A percentile compares a stretch with the other conserved stretches of the same genome.
These are phyloP conservation scores for Afroboletus lepidellus DNA, from an alignment of 1,284 basidiomycete species.

Conservation along the genomic window DNA sequence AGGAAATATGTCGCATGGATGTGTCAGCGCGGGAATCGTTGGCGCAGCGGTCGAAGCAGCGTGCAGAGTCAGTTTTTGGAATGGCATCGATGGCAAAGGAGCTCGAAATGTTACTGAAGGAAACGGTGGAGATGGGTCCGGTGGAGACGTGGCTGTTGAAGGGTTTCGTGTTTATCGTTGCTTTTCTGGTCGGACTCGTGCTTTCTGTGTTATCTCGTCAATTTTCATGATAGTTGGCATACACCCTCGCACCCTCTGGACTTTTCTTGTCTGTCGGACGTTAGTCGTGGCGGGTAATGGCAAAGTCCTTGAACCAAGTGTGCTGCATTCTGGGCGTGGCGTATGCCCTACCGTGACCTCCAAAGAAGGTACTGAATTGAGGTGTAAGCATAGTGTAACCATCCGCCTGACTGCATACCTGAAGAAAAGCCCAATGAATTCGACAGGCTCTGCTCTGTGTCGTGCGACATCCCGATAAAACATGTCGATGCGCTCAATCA, in stretches of 20 bases:
- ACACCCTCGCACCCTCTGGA: background rate
- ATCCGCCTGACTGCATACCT: slow-evolving; percentile 42
- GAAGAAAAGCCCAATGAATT: slow-evolving; percentile 70
- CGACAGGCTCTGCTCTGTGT: slow-evolving; percentile 35
- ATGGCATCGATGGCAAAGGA: slow-evolving; percentile 66
- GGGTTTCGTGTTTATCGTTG: slow-evolving; percentile 19
- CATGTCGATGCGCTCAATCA: slow-evolving; percentile 34
- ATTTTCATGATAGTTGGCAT: background rate
- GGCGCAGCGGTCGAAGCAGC: slow-evolving; percentile 49
- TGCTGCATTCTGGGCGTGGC: slow-evolving; percentile 72
- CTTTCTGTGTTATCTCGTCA: slow-evolving; percentile 22
- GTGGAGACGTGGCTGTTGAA: slow-evolving; percentile 28
- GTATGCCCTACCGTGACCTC: slow-evolving; percentile 63
- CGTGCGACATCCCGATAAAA: background rate
- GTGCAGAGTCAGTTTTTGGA: slow-evolving; percentile 61
- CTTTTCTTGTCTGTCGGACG: background rate
- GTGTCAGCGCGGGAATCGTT: slow-evolving; percentile 48
- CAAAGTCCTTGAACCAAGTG: slow-evolving; percentile 73
- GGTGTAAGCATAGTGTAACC: background rate
- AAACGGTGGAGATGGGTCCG: slow-evolving; percentile 52
- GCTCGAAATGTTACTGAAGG: slow-evolving; percentile 56
- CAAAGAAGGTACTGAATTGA: slow-evolving; percentile 68
- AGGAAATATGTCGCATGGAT: slow-evolving; percentile 57
- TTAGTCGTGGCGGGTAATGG: slow-evolving; percentile 32
- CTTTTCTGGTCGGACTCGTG: slow-evolving; percentile 28